phyloP scores from a whole-genome alignment of 2,329 filamentous ascomycete species.

The Colletotrichum musicola region DNA sequence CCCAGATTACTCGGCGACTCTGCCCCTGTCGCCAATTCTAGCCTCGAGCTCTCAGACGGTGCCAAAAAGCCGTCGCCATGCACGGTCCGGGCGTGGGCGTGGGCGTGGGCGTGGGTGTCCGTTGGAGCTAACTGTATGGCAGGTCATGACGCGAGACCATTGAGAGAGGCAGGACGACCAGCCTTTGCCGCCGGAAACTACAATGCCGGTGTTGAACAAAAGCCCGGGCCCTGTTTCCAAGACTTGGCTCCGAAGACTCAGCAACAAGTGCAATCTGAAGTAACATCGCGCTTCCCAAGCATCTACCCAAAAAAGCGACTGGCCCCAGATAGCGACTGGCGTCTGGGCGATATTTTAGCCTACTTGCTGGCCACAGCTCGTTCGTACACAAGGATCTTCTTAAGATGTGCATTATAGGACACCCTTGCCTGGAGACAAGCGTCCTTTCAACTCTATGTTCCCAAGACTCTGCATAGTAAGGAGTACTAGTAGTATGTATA shows the following conservation, averaged over 20 bases:
- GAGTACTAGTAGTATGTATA: no score
- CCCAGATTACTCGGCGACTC: not conserved
- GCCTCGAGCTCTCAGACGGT: not conserved
- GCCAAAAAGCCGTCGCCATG: not conserved
- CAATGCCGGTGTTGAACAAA: not conserved
- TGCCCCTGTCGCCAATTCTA: slow-evolving; percentile 8
- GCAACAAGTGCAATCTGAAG: slow-evolving; percentile 9
- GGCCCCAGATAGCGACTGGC: not conserved
- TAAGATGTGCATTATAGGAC: slow-evolving; percentile 48
- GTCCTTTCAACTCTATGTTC: not conserved
- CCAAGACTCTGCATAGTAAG: no score
- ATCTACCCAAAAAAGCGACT: slow-evolving; percentile 17
- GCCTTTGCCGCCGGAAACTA: not conserved
- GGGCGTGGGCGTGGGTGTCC: no score
- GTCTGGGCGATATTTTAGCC: not conserved
- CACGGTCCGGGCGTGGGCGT: not conserved
- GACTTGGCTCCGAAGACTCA: not conserved
- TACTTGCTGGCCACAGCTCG: slow-evolving; percentile 8
- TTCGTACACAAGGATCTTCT: slow-evolving; percentile 41
- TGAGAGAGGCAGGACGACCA: no score
- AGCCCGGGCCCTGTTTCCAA: not conserved
- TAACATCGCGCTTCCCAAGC: slow-evolving; percentile 32
- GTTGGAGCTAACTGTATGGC: no score
- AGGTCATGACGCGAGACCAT: no score
- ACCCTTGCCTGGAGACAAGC: slow-evolving; percentile 14